Evolutionary conservation across 176 grass and related monocot genomes (phyloP).

Genomic region (Oryza longistaminata): DNA sequence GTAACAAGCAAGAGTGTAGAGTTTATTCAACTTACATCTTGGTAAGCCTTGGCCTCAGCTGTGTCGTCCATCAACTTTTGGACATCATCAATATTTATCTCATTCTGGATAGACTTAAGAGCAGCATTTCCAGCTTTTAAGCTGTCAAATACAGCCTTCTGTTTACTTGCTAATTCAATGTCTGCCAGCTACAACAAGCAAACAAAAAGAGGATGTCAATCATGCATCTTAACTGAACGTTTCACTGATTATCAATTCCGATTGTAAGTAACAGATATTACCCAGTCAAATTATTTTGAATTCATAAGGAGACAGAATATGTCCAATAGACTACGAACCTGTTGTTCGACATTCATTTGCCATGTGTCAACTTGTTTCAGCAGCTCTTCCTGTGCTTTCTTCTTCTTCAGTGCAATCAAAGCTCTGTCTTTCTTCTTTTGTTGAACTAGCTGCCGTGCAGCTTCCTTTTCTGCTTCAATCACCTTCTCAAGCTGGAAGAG

Average conservation of each 20-base stretch:
- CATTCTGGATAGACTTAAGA: constrained; percentile 97
- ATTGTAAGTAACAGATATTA: not conserved
- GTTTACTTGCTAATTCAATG: constrained; percentile 93
- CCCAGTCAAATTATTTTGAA: not conserved
- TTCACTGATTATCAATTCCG: not conserved
- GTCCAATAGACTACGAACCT: constrained; percentile 54
- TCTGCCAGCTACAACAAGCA: constrained; percentile 76
- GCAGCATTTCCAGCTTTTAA: constrained; percentile 86
- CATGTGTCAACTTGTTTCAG: constrained; percentile 93
- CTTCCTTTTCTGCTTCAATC: constrained; percentile 96
- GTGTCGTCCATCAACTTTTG: constrained; percentile 99
- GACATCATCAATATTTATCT: constrained; percentile 97
- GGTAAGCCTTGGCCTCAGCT: constrained; percentile 94
- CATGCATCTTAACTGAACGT: constrained; percentile 23
- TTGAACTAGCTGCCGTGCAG: constrained; percentile 74
- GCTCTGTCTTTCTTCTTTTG: constrained; percentile 92
- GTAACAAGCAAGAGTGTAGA: constrained; percentile 9
- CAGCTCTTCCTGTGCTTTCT: constrained; percentile 90
- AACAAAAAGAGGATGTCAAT: constrained; percentile 18
- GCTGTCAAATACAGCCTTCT: constrained; percentile 96
- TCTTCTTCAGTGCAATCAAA: constrained; percentile 96
- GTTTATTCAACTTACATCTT: constrained; percentile 68
- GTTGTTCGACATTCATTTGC: constrained; percentile 95
- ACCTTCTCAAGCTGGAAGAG: constrained; percentile 76
- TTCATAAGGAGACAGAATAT: constrained; percentile 16